A percentile compares a stretch with the other conserved stretches of the same genome.
Conservation (phyloP, 345 rosid species). For the Gossypium thurberi region DNA sequence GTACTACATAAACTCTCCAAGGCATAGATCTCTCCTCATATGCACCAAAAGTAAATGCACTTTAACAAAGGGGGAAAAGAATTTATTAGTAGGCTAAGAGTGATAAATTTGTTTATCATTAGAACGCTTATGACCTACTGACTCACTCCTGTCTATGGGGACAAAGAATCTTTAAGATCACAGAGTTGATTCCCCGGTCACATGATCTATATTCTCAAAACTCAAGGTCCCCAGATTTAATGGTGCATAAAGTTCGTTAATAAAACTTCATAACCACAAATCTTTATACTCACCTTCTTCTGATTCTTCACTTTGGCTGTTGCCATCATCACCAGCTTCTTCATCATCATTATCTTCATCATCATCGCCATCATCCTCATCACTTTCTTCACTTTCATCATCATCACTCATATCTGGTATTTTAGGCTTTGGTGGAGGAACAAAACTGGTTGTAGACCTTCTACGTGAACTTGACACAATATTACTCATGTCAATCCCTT, state of each 20-base stretch:
- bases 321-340: constrained; percentile 28
- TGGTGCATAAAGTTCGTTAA: not conserved
- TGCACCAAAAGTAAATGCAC: not conserved
- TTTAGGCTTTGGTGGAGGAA: constrained; percentile 67
- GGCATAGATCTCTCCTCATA: not conserved
- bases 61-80: too few species aligned
- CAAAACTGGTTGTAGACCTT: constrained; percentile 56
- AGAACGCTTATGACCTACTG: not conserved
- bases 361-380: constrained; percentile 31
- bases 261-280: constrained; percentile 3
- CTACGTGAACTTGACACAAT: constrained; percentile 77
- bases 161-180: not conserved
- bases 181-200: constrained; percentile 9
- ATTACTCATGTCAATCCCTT: constrained; percentile 82
- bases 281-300: constrained; percentile 38
- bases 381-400: constrained; percentile 39
- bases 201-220: not conserved
- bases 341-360: constrained; percentile 28
- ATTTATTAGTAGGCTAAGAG: not conserved
- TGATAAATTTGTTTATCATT: not conserved
- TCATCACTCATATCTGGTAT: constrained; percentile 46
- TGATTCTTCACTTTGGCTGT: constrained; percentile 38
- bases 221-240: not conserved
- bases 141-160: not conserved
- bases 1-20: not conserved